Percentiles rank a stretch among this genome's conserved stretches.
Evolutionary conservation across 2,329 filamentous ascomycete species (phyloP).

Genomic region (Tolypocladium cylindrosporum): DNA sequence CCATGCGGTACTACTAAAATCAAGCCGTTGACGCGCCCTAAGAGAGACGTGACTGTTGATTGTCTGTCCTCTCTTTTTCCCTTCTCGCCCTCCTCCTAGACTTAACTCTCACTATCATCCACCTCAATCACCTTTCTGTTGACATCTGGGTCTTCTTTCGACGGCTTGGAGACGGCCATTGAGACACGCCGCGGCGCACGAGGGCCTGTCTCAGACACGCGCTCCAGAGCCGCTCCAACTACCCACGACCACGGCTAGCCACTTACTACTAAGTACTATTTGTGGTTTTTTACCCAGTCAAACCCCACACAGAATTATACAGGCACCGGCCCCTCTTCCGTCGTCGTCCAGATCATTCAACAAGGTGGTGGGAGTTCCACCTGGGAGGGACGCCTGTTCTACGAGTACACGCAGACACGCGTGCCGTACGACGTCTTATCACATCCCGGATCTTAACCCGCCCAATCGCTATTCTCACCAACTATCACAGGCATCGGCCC

Average conservation of each 20-base stretch:
- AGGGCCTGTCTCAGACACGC: not conserved
- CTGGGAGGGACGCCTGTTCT: not conserved
- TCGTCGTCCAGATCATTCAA: not conserved
- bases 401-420: not conserved
- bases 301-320: not conserved
- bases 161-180: not conserved
- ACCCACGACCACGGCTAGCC: not conserved
- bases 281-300: not conserved
- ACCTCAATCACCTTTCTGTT: not conserved
- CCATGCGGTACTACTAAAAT: not conserved
- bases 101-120: not conserved
- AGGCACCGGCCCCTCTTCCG: not conserved
- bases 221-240: not conserved
- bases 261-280: not conserved
- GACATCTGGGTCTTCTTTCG: not conserved
- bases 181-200: not conserved
- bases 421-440: not conserved
- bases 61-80: not conserved
- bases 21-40: not conserved
- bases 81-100: not conserved
- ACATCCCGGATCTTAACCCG: not conserved
- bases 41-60: not conserved
- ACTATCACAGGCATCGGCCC: slow-evolving; percentile 1
- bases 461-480: not conserved
- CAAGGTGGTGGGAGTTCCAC: not conserved